Percentiles rank a stretch among this genome's conserved stretches.
phyloP scores from a whole-genome alignment of 805 yeast species.

The Yarrowia sp. region DNA sequence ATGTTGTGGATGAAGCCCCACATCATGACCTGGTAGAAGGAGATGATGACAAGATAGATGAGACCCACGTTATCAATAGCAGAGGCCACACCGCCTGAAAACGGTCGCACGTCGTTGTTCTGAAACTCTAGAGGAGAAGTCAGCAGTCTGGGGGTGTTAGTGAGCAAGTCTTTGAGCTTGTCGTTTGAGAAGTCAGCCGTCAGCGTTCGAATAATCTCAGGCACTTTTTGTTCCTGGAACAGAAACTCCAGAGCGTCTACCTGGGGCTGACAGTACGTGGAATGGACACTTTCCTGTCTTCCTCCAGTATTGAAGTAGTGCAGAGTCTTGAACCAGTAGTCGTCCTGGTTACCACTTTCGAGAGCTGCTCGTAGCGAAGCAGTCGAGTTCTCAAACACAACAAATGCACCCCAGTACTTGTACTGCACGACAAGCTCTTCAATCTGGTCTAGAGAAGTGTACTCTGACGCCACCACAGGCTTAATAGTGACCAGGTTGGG shows the following conservation, averaged over 20 bases:
- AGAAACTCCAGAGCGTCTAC: conserved; percentile 51
- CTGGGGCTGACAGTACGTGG: conserved; percentile 55
- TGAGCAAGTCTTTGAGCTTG: conserved; percentile 40
- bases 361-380: conserved; percentile 54
- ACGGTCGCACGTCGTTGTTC: conserved; percentile 45
- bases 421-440: conserved; percentile 58
- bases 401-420: conserved; percentile 68
- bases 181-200: conserved; percentile 13
- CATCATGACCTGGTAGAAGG: conserved; percentile 68
- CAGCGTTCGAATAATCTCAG: conserved; percentile 46
- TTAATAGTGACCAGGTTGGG: conserved; percentile 49
- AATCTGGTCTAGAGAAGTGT: conserved; percentile 53
- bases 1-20: conserved; percentile 39
- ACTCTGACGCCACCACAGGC: conserved; percentile 41
- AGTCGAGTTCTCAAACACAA: conserved; percentile 60
- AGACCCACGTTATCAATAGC: conserved; percentile 60
- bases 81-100: conserved; percentile 49
- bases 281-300: conserved; percentile 54
- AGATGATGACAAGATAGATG: conserved; percentile 71
- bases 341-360: conserved; percentile 25
- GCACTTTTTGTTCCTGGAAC: conserved; percentile 46
- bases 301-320: conserved; percentile 25
- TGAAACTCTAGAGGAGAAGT: conserved; percentile 50
- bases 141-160: conserved; percentile 44
- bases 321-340: conserved; percentile 47